Evolutionary conservation across 176 grass and related monocot species (phyloP), one percentile per base, ranked within the genome.

Genomic region (Tuctoria greenei): DNA sequence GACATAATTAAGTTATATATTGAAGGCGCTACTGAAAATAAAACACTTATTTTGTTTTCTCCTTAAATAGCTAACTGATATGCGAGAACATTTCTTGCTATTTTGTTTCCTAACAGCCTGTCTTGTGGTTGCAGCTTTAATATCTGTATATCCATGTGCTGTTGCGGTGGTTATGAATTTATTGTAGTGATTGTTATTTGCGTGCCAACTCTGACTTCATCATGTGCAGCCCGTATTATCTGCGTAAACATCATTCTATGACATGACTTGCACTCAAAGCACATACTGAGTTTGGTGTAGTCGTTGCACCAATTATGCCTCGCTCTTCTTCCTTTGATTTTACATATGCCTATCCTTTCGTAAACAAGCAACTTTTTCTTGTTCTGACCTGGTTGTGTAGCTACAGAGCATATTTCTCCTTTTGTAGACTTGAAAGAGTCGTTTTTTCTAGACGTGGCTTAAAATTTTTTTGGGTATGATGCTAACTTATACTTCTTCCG

Each of bases 281-380:
- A 76, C 45, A 24, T 55, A 3, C 49, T 20, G 41, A 23, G 84
- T 81, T 86, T 81, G 71, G 77, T 81, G 78, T 70, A 76, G 84
- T 76, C 76, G 78, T 56, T 71, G 58, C 45, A 76, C 62, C 84
- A 75, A 40, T 54, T 61, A 25, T 49, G 44, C 75, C 28, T 21
- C 14, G 47, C 20, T 51, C 26, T 27, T 38, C 28, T 49, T 13
- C 18, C 36, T 8, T 36, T 17, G 25, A 41, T 23, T 10, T 20
- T 20, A 45, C 54, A 27, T 4, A 67, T 43, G 24, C 5, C 23
- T 13, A n/a, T 10, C 64, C 64, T 72, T 72, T n/a, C 63, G 2
- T 26, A 17, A 51, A 42, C 8, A 43, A 42, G 43, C 21, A 62
- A 38, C 51, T 27, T 26, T 24, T n/a, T 47, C 37, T 38, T 7